These are phyloP conservation scores for Saposhnikovia divaricata DNA, from an alignment of 129 eudicot species.

Conservation along the genomic window DNA sequence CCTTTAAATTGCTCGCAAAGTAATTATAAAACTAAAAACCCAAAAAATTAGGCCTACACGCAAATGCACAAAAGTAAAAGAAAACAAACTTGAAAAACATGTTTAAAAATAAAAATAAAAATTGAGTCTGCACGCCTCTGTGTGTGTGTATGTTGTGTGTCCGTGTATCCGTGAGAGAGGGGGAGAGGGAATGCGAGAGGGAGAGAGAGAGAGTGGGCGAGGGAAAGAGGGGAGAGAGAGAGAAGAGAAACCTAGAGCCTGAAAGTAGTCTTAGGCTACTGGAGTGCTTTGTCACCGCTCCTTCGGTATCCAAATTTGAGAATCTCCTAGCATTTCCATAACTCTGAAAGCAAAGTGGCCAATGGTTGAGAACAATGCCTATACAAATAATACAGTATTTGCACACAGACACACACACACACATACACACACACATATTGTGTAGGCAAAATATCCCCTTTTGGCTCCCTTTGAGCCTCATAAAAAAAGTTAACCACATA, in stretches of 20 bases:
- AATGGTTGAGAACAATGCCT: background rate
- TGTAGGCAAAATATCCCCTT: background rate
- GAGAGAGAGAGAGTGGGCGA: background rate
- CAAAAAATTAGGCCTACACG: background rate
- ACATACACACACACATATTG: too few species aligned
- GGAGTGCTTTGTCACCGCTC: background rate
- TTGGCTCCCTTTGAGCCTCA: background rate
- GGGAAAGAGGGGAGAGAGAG: background rate
- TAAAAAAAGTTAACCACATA: background rate
- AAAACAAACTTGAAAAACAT: too few species aligned
- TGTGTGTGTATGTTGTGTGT: background rate
- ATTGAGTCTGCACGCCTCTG: too few species aligned
- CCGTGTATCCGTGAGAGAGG: too few species aligned
- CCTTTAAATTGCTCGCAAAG: background rate
- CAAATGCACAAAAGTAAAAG: background rate
- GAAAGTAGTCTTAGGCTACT: background rate
- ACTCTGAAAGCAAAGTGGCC: slow-evolving; percentile 24
- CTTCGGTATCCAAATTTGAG: too few species aligned
- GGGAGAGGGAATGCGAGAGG: too few species aligned
- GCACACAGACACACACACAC: background rate
- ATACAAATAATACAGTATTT: background rate
- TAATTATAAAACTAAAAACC: too few species aligned
- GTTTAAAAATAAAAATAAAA: too few species aligned
- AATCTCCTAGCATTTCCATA: slow-evolving; percentile 17
- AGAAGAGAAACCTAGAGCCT: slow-evolving; percentile 19